Base-by-base conservation (phyloP, 139 green algal genomes). In the Chlamydomonas incerta region DNA sequence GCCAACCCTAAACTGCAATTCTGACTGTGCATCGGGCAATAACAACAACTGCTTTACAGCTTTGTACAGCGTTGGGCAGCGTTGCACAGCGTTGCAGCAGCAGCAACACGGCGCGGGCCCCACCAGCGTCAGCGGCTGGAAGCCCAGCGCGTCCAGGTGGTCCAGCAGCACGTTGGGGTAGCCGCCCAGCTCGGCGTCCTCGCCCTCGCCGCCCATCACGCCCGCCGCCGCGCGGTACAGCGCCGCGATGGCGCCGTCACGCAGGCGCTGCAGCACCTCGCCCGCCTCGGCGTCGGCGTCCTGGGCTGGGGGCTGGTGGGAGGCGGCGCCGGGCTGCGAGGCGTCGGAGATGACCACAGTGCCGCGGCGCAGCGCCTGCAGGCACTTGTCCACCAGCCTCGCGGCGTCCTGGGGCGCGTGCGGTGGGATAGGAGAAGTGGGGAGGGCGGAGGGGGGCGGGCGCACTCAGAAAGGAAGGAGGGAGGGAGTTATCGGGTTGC, bases 91-190 rank as follows among this genome's bases (percentile, higher is more conserved):
- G n/a, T n/a, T n/a, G n/a, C n/a, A n/a, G n/a, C n/a, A n/a, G n/a
- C n/a, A n/a, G n/a, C n/a, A n/a, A n/a, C n/a, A n/a, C n/a, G n/a
- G n/a, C n/a, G n/a, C n/a, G 23, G 23, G 18, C 2, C 74, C n/a
- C 29, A 83, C 75, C 35, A 35, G 29, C 8, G 75, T 62, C 3
- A 72, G 60, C 60, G 72, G 75, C 8, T 46, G 35, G 62, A 83
- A 83, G 21, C 26, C 57, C 13, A 83, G 60, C 28, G 72, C 23
- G 60, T 83, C 75, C 28, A 83, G 11, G 41, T 72, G 57, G 60
- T 83, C 75, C 35, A 73, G 75, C 28, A 83, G 75, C 55, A 83
- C 20, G 28, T 28, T 26, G 8, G 75, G 75, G 35, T 73, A 83
- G 18, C 60, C 35, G 17, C 4, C 35, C 35, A 72, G 62, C 60